These are phyloP conservation scores for Talaromyces sp. DNA, from an alignment of 2,329 filamentous ascomycete genomes.

Conservation along the genomic window DNA sequence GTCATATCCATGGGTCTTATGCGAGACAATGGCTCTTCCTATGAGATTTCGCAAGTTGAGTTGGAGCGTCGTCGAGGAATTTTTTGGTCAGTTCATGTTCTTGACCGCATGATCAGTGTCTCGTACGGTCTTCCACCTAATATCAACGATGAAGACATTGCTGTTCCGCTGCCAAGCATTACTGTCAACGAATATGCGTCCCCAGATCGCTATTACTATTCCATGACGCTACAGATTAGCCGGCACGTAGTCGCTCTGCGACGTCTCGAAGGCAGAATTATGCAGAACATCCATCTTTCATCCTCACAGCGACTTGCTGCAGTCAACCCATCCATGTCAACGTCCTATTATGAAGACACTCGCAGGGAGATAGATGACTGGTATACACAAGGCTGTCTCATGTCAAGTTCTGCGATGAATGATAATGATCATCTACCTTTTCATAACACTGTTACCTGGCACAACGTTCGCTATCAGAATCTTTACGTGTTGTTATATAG, in stretches of 20 bases:
- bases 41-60: constrained; percentile 22
- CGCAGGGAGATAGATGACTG: constrained; percentile 50
- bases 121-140: constrained; percentile 44
- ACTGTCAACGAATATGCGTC: constrained; percentile 50
- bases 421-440: constrained; percentile 49
- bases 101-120: constrained; percentile 49
- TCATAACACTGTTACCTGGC: constrained; percentile 48
- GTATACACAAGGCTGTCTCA: constrained; percentile 49
- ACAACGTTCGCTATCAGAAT: constrained; percentile 47
- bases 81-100: constrained; percentile 49
- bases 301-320: constrained; percentile 29
- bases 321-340: constrained; percentile 22
- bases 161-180: constrained; percentile 46
- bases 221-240: constrained; percentile 47
- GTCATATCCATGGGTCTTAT: constrained; percentile 14
- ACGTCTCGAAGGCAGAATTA: constrained; percentile 40
- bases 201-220: constrained; percentile 38
- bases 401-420: constrained; percentile 35
- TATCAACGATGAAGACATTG: constrained; percentile 42
- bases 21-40: not conserved
- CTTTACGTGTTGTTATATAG: constrained; percentile 48
- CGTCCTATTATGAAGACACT: constrained; percentile 27
- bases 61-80: constrained; percentile 41
- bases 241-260: constrained; percentile 49
- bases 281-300: constrained; percentile 12